Percentiles rank a stretch among this genome's conserved stretches.
These are phyloP conservation scores for Alternaria sp. DNA, from an alignment of 2,329 filamentous ascomycete genomes.

Conservation along the genomic window DNA sequence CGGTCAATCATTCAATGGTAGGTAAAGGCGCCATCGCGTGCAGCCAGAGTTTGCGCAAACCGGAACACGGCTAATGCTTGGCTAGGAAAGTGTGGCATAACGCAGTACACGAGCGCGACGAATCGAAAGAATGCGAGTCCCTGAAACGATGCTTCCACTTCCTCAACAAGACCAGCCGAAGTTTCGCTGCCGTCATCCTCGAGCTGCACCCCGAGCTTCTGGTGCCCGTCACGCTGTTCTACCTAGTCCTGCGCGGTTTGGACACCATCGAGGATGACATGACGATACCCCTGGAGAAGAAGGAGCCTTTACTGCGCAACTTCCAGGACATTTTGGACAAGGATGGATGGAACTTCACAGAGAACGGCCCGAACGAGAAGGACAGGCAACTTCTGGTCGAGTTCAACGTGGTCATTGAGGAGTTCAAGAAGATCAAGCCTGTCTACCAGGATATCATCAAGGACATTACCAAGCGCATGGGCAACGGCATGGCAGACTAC, in stretches of 20 bases:
- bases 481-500: constrained; percentile 98
- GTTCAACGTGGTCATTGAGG: constrained; percentile 84
- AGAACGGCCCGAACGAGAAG: constrained; percentile 90
- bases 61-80: constrained; percentile 17
- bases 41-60: neutral
- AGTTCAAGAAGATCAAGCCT: constrained; percentile 88
- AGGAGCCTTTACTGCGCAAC: constrained; percentile 83
- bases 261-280: constrained; percentile 99
- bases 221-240: constrained; percentile 89
- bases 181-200: constrained; percentile 91
- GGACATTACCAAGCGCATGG: constrained; percentile 94
- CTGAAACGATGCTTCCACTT: constrained; percentile 86
- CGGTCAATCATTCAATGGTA: constrained; percentile 91
- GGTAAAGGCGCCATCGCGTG: constrained; percentile 23
- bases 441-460: constrained; percentile 86
- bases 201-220: constrained; percentile 95
- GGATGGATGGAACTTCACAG: constrained; percentile 90
- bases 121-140: constrained; percentile 74
- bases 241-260: constrained; percentile 87
- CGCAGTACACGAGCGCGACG: constrained; percentile 84
- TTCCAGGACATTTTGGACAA: constrained; percentile 81
- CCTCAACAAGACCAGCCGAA: constrained; percentile 87
- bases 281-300: constrained; percentile 81
- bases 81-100: constrained; percentile 97
- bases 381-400: constrained; percentile 90